Conservation (phyloP, 2,329 filamentous ascomycete species). For the Neocucurbitaria cava region DNA sequence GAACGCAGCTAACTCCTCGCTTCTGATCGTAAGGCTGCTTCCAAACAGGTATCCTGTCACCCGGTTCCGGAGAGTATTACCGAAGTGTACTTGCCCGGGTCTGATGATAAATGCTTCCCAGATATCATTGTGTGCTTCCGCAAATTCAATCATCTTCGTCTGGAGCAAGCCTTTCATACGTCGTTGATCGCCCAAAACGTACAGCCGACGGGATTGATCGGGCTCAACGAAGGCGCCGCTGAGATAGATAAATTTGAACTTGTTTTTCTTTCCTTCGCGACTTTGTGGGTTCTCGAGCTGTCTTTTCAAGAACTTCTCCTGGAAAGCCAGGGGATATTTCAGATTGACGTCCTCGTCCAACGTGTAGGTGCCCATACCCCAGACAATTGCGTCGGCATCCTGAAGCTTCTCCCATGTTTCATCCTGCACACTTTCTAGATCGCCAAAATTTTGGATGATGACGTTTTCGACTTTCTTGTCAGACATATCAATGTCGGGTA, state of each 20-base stretch:
- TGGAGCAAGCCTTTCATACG: slow-evolving; percentile 23
- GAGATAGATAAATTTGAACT: slow-evolving; percentile 20
- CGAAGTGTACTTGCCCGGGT: slow-evolving; percentile 20
- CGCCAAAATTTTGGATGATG: slow-evolving; percentile 20
- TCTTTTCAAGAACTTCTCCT: slow-evolving; percentile 6
- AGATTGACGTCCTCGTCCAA: slow-evolving; percentile 23
- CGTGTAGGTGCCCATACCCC: slow-evolving; percentile 27
- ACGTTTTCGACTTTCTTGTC: slow-evolving; percentile 16
- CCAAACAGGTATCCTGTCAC: slow-evolving; percentile 3
- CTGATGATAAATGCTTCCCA: slow-evolving; percentile 24
- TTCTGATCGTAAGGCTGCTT: slow-evolving; percentile 5
- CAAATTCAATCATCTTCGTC: slow-evolving; percentile 14
- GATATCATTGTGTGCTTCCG: slow-evolving; percentile 8
- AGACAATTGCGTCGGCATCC: slow-evolving; percentile 28
- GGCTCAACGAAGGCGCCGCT: slow-evolving; percentile 21
- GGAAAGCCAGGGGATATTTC: slow-evolving; percentile 23
- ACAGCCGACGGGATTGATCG: slow-evolving; percentile 18
- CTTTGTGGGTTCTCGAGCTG: neutral
- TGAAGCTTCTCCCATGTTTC: slow-evolving; percentile 9
- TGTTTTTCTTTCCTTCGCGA: neutral
- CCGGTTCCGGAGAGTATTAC: neutral
- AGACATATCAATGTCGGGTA: neutral
- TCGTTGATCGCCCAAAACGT: slow-evolving; percentile 14
- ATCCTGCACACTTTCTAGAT: neutral
- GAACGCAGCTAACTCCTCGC: slow-evolving; percentile 23